Evolutionary conservation across 176 grass and related monocot species (phyloP).

Genomic region (Eleusine coracana): DNA sequence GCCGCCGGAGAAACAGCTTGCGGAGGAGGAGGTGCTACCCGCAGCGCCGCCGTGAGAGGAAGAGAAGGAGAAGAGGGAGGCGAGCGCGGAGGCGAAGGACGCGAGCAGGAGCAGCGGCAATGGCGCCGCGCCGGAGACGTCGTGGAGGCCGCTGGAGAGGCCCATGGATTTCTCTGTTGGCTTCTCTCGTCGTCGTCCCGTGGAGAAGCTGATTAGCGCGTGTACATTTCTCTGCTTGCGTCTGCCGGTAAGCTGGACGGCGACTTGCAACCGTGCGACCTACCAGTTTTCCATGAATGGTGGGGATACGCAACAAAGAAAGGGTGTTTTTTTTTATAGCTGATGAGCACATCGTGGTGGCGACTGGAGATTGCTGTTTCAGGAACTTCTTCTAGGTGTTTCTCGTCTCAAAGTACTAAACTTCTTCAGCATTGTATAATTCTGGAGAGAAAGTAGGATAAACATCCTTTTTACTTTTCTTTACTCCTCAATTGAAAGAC

Average conservation of each 20-base stretch:
- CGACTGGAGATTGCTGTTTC: neutral
- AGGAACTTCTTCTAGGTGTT: neutral
- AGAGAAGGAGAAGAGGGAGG: neutral
- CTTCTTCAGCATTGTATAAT: too few relatives aligned
- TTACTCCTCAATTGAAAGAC: too few relatives aligned
- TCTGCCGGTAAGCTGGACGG: neutral
- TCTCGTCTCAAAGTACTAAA: neutral
- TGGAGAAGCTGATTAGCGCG: too few relatives aligned
- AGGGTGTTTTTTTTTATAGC: neutral
- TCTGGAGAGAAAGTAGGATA: too few relatives aligned
- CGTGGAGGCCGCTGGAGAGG: constrained; percentile 22
- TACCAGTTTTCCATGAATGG: neutral
- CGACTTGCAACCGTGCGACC: neutral
- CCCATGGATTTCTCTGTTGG: neutral
- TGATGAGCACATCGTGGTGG: neutral
- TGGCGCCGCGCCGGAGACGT: constrained; percentile 23
- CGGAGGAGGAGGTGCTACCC: neutral
- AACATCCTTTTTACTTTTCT: too few relatives aligned
- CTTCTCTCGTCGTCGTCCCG: too few relatives aligned
- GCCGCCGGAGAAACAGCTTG: neutral
- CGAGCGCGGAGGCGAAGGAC: constrained; percentile 6
- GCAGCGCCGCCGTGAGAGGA: neutral
- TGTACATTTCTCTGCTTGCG: neutral
- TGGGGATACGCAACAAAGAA: neutral
- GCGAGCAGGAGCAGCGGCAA: constrained; percentile 12